Percentiles rank a stretch among this genome's conserved stretches.
phyloP scores from a whole-genome alignment of 371 early-diverging fungal genomes.

The Mortierella sp. region DNA sequence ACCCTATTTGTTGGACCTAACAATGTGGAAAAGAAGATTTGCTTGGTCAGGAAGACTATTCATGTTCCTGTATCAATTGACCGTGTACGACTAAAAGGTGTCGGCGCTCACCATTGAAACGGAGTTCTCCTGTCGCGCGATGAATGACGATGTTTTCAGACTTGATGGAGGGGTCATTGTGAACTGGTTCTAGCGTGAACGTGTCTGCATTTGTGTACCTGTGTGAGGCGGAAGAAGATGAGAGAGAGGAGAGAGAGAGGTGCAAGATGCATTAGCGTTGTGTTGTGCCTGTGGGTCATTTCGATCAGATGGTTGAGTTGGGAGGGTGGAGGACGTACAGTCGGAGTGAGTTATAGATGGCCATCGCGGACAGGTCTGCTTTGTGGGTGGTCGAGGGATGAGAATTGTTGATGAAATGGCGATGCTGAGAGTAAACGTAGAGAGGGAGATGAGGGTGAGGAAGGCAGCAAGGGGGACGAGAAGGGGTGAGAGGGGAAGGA shows the following conservation, averaged over 20 bases:
- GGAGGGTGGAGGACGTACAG: constrained; percentile 29
- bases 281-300: background rate
- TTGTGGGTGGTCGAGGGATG: background rate
- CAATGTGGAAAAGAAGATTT: background rate
- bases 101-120: constrained; percentile 38
- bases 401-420: background rate
- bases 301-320: background rate
- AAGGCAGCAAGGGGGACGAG: constrained; percentile 10
- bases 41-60: background rate
- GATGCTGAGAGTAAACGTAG: too few relatives aligned
- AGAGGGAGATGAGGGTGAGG: constrained; percentile 10
- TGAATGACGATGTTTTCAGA: constrained; percentile 55
- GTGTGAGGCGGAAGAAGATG: background rate
- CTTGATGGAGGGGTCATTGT: constrained; percentile 53
- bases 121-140: constrained; percentile 42
- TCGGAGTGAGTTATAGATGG: constrained; percentile 47
- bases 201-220: constrained; percentile 42
- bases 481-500: background rate
- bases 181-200: constrained; percentile 50
- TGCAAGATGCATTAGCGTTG: too few relatives aligned
- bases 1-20: constrained; percentile 36
- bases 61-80: background rate
- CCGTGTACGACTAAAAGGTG: too few relatives aligned
- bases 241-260: too few relatives aligned
- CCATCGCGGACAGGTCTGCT: constrained; percentile 16